Base-by-base conservation (phyloP, 352 stramenopile genomes). In the Phytophthora palmivora region DNA sequence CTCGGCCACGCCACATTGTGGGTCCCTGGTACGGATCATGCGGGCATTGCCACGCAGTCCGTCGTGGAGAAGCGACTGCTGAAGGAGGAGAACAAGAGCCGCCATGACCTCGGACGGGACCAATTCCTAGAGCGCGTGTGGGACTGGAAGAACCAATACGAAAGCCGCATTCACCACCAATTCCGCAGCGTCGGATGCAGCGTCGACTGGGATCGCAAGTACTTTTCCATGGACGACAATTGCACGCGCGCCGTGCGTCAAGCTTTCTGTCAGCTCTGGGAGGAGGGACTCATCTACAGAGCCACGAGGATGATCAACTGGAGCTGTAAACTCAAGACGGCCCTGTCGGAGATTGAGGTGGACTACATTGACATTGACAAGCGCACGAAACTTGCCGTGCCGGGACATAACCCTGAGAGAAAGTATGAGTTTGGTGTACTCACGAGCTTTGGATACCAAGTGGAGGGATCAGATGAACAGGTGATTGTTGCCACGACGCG, bases 151-250 rank as follows among this genome's bases (percentile, higher is more conserved):
- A 95, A 98, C 61, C 75, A 95, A 66, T 95, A 95, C 70, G 84
- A 94, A 63, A 79, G 54, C 41, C 85, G 84, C 55, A 96, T 95
- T 70, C 84, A 93, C 60, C 84, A 91, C 73, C 88, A 94, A 61
- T 93, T 95, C 63, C 84, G 82, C 58, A 89, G 82, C 63, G 87
- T 99, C 15, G 98, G 97, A 33, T 97, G 86, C 59, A 97, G 80
- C 22, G 96, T 99, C 12, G 98, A 99, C 86, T 99, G 97, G 97
- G 87, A 87, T 51, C 84, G 97, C 37, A 89, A 98, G 66, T 97
- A 98, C 57, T 99, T 99, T 58, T 99, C 98, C 21, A 99, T 99
- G 97, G 97, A 99, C 73, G 92, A 98, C 39, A 98, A 98, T 61
- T 97, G 98, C 59, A 98, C 87, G 63, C 92, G 88, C 44, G 97